Percentiles rank a stretch among this genome's conserved stretches.
Conservation (phyloP, 2,329 filamentous ascomycete genomes). For the Gliomastix tumulicola region DNA sequence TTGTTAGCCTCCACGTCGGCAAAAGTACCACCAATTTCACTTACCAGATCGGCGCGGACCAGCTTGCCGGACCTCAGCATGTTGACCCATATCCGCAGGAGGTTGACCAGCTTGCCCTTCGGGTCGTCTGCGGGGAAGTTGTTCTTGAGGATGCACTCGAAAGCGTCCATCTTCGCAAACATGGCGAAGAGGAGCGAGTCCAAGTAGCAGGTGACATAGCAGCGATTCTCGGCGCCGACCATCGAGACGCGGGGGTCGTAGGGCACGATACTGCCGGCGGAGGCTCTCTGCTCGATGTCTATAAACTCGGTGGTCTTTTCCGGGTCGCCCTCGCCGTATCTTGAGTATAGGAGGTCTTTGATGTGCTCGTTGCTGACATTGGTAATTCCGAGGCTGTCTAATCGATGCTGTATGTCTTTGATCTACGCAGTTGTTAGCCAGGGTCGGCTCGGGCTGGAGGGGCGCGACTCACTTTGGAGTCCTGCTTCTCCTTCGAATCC, state of each 20-base stretch:
- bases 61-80: constrained; percentile 78
- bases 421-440: constrained; percentile 22
- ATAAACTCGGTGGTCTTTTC: constrained; percentile 73
- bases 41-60: constrained; percentile 77
- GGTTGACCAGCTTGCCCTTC: constrained; percentile 65
- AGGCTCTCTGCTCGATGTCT: constrained; percentile 71
- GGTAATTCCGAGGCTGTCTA: constrained; percentile 37
- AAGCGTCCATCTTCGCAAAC: constrained; percentile 85
- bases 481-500: constrained; percentile 31
- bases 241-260: constrained; percentile 68
- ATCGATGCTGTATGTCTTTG: constrained; percentile 27
- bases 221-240: constrained; percentile 79
- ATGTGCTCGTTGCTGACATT: constrained; percentile 50
- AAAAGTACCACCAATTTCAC: constrained; percentile 13
- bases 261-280: constrained; percentile 68
- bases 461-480: too few relatives aligned
- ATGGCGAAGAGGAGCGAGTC: constrained; percentile 91
- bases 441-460: too few relatives aligned
- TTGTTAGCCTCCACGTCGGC: background rate
- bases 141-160: constrained; percentile 85
- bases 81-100: constrained; percentile 89
- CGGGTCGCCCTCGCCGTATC: constrained; percentile 61
- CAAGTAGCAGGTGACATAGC: constrained; percentile 87
- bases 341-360: constrained; percentile 47
- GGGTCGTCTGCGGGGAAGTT: constrained; percentile 62